Percentiles rank a stretch among this genome's conserved stretches.
phyloP scores from a whole-genome alignment of 768 basidiomycete genomes.

The Daedaleopsis sinensis region DNA sequence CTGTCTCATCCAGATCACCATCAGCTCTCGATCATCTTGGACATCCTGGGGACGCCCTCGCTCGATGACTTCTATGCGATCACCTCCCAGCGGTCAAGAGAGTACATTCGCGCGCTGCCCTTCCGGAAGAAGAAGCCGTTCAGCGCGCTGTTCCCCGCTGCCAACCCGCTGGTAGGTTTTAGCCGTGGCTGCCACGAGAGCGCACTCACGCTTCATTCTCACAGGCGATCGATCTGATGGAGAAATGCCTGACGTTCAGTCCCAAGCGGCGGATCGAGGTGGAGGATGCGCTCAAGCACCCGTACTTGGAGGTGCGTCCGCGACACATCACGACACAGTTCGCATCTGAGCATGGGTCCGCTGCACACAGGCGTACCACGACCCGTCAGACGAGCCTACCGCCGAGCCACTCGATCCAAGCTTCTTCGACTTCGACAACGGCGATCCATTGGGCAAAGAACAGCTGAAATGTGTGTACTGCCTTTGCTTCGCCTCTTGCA shows the following conservation, averaged over 20 bases:
- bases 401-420: constrained; percentile 74
- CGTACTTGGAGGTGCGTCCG: constrained; percentile 73
- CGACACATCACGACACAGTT: background rate
- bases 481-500: background rate
- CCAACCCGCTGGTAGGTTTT: constrained; percentile 61
- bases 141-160: constrained; percentile 68
- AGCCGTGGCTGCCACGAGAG: constrained; percentile 30
- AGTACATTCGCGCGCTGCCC: constrained; percentile 87
- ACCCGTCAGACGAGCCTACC: constrained; percentile 85
- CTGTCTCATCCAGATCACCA: constrained; percentile 66
- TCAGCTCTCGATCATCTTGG: constrained; percentile 90
- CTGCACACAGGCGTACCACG: constrained; percentile 73
- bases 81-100: constrained; percentile 74
- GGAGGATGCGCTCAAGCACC: constrained; percentile 84
- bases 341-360: background rate
- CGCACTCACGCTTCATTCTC: constrained; percentile 1
- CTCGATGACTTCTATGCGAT: constrained; percentile 97
- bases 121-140: constrained; percentile 84
- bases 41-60: constrained; percentile 88
- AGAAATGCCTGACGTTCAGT: constrained; percentile 80
- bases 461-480: constrained; percentile 60
- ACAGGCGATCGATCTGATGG: constrained; percentile 77
- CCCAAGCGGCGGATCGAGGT: constrained; percentile 90
- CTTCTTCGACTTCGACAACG: constrained; percentile 85
- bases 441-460: constrained; percentile 64